phyloP scores from a whole-genome alignment of 495 filamentous ascomycete species.

The Pyronema domesticum region DNA sequence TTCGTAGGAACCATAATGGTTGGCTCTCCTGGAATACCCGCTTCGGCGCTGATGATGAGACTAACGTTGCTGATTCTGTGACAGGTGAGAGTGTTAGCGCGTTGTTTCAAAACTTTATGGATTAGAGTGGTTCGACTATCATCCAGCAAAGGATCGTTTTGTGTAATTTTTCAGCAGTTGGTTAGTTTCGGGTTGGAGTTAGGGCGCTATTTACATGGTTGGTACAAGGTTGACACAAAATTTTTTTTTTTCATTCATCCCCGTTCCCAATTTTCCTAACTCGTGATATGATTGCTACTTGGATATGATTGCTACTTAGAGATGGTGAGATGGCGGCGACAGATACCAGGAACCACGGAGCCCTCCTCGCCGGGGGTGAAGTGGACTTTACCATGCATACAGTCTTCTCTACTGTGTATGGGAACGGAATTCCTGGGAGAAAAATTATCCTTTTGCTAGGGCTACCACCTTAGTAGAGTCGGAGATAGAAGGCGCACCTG shows the following conservation, averaged over 20 bases:
- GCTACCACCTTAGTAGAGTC: not conserved
- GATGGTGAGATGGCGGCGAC: too few relatives aligned
- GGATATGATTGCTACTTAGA: not conserved
- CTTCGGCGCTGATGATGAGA: constrained; percentile 14
- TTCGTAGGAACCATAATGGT: constrained; percentile 85
- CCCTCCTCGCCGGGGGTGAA: constrained; percentile 5
- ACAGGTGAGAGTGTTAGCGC: constrained; percentile 60
- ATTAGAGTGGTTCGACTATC: constrained; percentile 24
- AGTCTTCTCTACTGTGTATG: constrained; percentile 6
- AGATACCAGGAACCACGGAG: constrained; percentile 1
- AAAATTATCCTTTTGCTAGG: constrained; percentile 6
- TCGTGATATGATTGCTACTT: constrained; percentile 1
- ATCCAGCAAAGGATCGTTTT: constrained; percentile 3
- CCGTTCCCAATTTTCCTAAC: constrained; percentile 4
- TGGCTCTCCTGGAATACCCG: constrained; percentile 33
- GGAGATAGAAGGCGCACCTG: constrained; percentile 27
- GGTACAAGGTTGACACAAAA: not conserved
- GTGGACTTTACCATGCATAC: constrained; percentile 6
- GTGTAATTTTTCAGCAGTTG: constrained; percentile 1
- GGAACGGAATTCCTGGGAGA: constrained; percentile 24
- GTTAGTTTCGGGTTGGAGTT: constrained; percentile 6
- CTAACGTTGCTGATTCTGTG: constrained; percentile 4
- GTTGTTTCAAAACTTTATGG: constrained; percentile 53
- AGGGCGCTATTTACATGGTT: not conserved
- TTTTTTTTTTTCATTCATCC: constrained; percentile 7